Base-by-base conservation (phyloP, 768 basidiomycete species). In the Boletus rubescentipes region DNA sequence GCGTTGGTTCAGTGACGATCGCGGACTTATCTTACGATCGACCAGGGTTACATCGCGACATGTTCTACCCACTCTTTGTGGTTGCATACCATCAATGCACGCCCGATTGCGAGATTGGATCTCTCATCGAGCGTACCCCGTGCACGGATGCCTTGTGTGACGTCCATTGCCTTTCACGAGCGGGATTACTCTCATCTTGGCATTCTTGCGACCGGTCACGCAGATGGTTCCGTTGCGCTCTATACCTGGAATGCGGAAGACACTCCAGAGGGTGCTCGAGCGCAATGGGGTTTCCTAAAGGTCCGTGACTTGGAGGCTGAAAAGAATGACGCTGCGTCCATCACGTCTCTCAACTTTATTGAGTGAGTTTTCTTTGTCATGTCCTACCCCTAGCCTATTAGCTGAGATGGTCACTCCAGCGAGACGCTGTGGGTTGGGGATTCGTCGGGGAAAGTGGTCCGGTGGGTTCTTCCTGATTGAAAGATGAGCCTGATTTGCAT, bases 61-160 rank as follows among this genome's bases (percentile, higher is more conserved):
- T 93, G 91, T 59, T 94, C 93, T 3, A 69, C 77, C 23, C 70
- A 78, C 2, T 82, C 82, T 49, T 69, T 97, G 15, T 87, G 83
- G 67, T 71, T 95, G 15, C 91, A 93, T 69, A 96, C 92, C 0
- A 79, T 96, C 72, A 96, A 96, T 63, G 93, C 82, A 0, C 80
- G 88, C 16, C 84, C 81, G 0, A 91, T 97, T 58, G 85, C 85
- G 0, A 79, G 77, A 12, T 67, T 93, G 32, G 86, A 91, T 57
- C 74, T 92, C 2, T 70, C 67, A 4, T 71, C 76, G 21, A 67
- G 78, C 20, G 70, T 73, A 5, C 76, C 76, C 36, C 76, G 77
- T 1, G 49, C 72, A 7, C 77, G 77, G 2, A 58, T 54, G 5
- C 80, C 82, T 0, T 74, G 74, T 4, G 85, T 95, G 49, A 88